Evolutionary conservation across 768 basidiomycete species (phyloP), one percentile per base, ranked within the genome.

Genomic region (Mycena rebaudengoi): DNA sequence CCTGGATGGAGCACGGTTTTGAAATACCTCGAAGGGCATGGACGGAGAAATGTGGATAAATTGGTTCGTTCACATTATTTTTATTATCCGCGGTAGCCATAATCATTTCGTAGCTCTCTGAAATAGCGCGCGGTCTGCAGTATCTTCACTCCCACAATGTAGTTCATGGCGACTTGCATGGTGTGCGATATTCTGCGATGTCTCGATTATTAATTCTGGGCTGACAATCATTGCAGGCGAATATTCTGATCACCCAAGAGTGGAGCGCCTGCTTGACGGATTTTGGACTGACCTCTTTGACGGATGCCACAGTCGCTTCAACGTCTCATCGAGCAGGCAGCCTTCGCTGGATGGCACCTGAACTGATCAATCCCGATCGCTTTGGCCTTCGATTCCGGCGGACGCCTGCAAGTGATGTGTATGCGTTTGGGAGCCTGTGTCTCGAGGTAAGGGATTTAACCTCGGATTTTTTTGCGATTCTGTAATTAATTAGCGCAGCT

Each of bases 281-380:
- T 56, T 79, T 79, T 43, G 78, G 78, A 1, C 56, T 79, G 29
- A 71, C 75, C 16, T 64, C 66, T 16, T 72, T 77, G 43, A 66
- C 71, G n/a, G 75, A 76, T 35, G 73, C 67, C 25, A 75, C 74
- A 2, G 53, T 67, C 1, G 69, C 69, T 20, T 64, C 70, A 32
- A 69, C 69, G 2, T 70, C 75, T 10, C 71, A 67, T 32, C 65
- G 69, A 14, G 72, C 64, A 20, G 77, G 77, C 26, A 70, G 70
- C 13, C 56, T 71, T 13, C 50, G 75, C n/a, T 79, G 77, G 75
- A 78, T 76, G 76, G 76, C 78, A 2, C 78, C 78, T 1, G 77
- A 78, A 60, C 67, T 79, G 8, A 66, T 74, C 18, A 44, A 43
- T 43, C 41, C 41, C 41, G 20, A 50, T 13, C 8, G 14, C n/a